Conservation (phyloP, 2,329 filamentous ascomycete genomes). For the Akanthomyces dipterigenus region DNA sequence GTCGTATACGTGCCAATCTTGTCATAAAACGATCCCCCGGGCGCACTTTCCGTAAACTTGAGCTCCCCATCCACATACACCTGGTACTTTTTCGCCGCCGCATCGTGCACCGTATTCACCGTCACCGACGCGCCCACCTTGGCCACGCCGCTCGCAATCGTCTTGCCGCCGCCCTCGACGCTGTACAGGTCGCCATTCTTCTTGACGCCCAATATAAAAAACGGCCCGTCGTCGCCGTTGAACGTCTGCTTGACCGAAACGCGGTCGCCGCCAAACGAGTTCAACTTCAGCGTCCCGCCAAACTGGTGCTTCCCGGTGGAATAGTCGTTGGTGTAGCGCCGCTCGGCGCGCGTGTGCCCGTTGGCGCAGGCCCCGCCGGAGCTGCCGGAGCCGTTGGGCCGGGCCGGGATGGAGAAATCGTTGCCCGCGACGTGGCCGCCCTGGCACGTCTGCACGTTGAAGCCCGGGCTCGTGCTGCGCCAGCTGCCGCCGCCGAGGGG, state of each 20-base stretch:
- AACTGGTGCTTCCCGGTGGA: background rate
- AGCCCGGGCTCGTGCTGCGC: background rate
- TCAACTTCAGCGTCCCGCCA: slow-evolving; percentile 15
- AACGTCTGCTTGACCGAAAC: slow-evolving; percentile 20
- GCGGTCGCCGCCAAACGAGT: slow-evolving; percentile 16
- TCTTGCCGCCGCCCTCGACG: slow-evolving; percentile 17
- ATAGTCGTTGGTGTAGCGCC: slow-evolving; percentile 5
- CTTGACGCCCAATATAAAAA: slow-evolving; percentile 17
- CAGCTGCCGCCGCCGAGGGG: background rate
- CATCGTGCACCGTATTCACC: slow-evolving; percentile 20
- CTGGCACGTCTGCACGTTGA: background rate
- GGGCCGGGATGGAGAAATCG: background rate
- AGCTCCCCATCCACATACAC: slow-evolving; percentile 18
- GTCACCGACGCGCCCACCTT: slow-evolving; percentile 15
- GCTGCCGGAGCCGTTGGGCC: background rate
- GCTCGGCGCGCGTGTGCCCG: slow-evolving; percentile 1
- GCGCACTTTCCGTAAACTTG: background rate
- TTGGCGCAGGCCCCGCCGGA: background rate
- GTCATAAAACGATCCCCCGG: background rate
- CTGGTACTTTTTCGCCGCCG: slow-evolving; percentile 13
- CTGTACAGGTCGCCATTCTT: slow-evolving; percentile 16
- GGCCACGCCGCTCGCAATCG: slow-evolving; percentile 15
- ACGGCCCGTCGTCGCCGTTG: slow-evolving; percentile 16
- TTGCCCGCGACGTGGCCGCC: background rate
- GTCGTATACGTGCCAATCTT: background rate